Evolutionary conservation across 805 yeast species (phyloP), one percentile per base, ranked within the genome.

Genomic region (Metschnikowia reukaufii): DNA sequence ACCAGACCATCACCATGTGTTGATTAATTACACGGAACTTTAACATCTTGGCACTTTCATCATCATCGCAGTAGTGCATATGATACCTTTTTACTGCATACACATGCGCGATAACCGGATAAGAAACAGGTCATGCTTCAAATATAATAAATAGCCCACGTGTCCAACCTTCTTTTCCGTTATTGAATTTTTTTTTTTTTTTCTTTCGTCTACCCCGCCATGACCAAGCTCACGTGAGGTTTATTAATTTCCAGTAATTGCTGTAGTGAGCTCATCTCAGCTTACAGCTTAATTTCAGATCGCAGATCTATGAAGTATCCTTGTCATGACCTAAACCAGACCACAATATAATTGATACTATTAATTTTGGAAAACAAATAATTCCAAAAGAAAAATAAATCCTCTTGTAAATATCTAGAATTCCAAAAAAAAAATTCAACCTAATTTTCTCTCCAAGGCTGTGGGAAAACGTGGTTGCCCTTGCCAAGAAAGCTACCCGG

Each of bases 391-490:
- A 25, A 25, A 25, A 23, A 23, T 23, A 23, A 23, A 7, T 25
- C 8, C 2, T 25, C 5, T 25, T 4, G 12, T 4, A 25, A 25
- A 9, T 25, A 4, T 4, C 29, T 2, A 9, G 5, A 25, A 31
- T 7, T 31, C n/a, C 16, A n/a, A 31, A 16, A 15, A 10, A 31
- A 6, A n/a, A 7, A 31, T 16, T 10, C 33, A 13, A 13, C 33
- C n/a, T 16, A 6, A 31, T n/a, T 31, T 10, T 12, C 10, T 16
- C 34, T 31, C 6, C 15, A 36, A 35, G 13, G 38, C 25, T 25
- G 32, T 32, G 27, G 20, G 21, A 36, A 34, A 50, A 50, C 54
- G 54, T 50, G 54, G 51, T 29, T n/a, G 29, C 12, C 29, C 2
- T 25, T 13, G 29, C 29, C 29, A 25, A 25, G 29, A 25, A 25